phyloP scores from a whole-genome alignment of 2,329 filamentous ascomycete genomes.

The Stemphylium vesicarium region DNA sequence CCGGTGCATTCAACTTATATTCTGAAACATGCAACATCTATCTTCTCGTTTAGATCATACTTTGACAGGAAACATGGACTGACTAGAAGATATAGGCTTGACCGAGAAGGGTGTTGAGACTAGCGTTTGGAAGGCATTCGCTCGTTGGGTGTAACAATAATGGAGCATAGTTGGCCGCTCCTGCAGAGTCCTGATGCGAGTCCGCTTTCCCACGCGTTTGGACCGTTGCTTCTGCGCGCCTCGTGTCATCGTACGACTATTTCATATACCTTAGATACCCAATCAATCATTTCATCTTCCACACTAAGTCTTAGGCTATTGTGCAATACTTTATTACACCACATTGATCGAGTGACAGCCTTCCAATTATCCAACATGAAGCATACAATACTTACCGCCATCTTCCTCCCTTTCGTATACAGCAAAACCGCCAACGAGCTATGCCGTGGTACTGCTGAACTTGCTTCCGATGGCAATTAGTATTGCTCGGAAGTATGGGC shows the following conservation, averaged over 20 bases:
- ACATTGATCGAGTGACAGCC: conserved; percentile 12
- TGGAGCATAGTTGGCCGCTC: neutral
- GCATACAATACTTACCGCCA: conserved; percentile 21
- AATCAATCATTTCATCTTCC: neutral
- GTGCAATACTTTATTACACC: neutral
- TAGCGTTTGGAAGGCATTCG: neutral
- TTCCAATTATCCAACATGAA: conserved; percentile 27
- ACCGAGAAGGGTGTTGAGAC: neutral
- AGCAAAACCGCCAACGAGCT: conserved; percentile 41
- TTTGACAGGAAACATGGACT: conserved; percentile 11
- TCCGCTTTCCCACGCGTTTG: neutral
- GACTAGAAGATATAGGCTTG: conserved; percentile 8
- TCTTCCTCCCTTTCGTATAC: conserved; percentile 18
- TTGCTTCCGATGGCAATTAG: conserved; percentile 61
- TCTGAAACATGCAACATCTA: conserved; percentile 34
- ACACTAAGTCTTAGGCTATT: neutral
- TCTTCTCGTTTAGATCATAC: conserved; percentile 1
- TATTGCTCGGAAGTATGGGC: conserved; percentile 70
- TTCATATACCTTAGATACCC: neutral
- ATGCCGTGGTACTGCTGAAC: conserved; percentile 42
- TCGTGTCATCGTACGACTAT: neutral
- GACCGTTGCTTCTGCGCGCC: neutral
- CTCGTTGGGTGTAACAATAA: neutral
- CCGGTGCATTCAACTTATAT: conserved; percentile 48
- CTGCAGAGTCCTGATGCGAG: neutral